Conservation (phyloP, 192 early-diverging fungal genomes). For the Endogone sp. region DNA sequence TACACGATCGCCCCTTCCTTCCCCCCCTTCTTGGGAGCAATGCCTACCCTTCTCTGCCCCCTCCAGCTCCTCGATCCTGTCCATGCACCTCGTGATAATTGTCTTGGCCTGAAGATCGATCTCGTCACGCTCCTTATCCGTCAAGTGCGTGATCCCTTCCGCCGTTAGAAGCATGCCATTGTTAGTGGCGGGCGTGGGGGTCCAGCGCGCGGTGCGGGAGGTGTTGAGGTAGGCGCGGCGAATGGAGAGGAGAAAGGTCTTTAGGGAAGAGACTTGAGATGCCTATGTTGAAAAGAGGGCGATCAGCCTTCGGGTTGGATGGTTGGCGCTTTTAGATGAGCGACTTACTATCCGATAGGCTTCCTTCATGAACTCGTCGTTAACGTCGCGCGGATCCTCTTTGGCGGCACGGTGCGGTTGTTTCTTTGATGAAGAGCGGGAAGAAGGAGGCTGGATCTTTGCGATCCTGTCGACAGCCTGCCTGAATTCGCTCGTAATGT, state of each 20-base stretch:
- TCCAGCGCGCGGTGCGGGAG: neutral
- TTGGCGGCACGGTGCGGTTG: neutral
- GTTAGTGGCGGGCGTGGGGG: constrained; percentile 10
- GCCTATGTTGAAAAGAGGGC: constrained; percentile 10
- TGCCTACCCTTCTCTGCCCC: constrained; percentile 36
- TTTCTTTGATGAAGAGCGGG: neutral
- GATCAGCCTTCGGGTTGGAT: constrained; percentile 16
- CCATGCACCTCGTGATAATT: constrained; percentile 50
- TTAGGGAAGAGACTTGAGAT: constrained; percentile 46
- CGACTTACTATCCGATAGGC: constrained; percentile 51
- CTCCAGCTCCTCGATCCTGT: constrained; percentile 53
- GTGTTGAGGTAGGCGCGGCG: constrained; percentile 48
- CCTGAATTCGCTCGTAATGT: neutral
- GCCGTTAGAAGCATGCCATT: neutral
- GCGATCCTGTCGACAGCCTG: neutral
- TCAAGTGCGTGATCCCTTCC: constrained; percentile 27
- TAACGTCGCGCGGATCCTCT: neutral
- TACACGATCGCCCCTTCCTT: too few relatives aligned
- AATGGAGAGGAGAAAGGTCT: constrained; percentile 40
- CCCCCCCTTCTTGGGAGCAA: too few relatives aligned
- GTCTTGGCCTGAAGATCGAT: constrained; percentile 61
- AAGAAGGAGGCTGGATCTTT: neutral
- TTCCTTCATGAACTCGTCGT: constrained; percentile 50
- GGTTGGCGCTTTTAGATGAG: neutral
- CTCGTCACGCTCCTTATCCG: constrained; percentile 62